Evolutionary conservation across 306 rosid species (phyloP).

Genomic region (Medicago arabica): DNA sequence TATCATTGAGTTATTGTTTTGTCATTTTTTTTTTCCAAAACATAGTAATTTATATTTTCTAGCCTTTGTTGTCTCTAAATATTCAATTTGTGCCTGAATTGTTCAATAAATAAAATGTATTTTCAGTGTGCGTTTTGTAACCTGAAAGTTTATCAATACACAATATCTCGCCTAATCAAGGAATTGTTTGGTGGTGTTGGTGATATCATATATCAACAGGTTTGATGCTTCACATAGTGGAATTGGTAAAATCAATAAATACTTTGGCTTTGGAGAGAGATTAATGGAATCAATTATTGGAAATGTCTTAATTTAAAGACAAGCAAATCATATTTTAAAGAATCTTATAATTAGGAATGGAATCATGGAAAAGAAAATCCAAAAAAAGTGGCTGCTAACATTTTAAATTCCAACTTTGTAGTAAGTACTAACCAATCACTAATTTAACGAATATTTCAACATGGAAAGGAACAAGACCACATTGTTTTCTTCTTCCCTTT

Average conservation of each 20-base stretch:
- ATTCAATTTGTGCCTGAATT: background rate
- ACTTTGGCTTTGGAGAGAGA: background rate
- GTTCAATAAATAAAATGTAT: slow-evolving; percentile 8
- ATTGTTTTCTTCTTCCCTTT: no score
- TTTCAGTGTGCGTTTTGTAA: background rate
- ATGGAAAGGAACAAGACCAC: no score
- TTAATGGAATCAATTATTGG: background rate
- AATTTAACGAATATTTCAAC: no score
- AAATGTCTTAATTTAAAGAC: background rate
- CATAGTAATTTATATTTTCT: background rate
- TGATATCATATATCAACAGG: background rate
- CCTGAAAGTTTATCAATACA: slow-evolving; percentile 2
- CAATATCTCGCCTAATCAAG: background rate
- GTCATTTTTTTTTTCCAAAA: background rate
- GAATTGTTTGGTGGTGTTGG: no score
- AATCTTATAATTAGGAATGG: no score
- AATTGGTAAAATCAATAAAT: no score
- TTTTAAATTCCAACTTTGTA: no score
- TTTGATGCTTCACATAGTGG: background rate
- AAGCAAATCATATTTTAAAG: no score
- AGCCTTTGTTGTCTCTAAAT: background rate
- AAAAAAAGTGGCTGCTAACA: no score
- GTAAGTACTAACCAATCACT: no score
- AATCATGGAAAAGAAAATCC: no score
- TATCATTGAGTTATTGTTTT: slow-evolving; percentile 43